Evolutionary conservation across 2,329 filamentous ascomycete species (phyloP), one percentile per base, ranked within the genome.

Genomic region (Metarhizium robertsii): DNA sequence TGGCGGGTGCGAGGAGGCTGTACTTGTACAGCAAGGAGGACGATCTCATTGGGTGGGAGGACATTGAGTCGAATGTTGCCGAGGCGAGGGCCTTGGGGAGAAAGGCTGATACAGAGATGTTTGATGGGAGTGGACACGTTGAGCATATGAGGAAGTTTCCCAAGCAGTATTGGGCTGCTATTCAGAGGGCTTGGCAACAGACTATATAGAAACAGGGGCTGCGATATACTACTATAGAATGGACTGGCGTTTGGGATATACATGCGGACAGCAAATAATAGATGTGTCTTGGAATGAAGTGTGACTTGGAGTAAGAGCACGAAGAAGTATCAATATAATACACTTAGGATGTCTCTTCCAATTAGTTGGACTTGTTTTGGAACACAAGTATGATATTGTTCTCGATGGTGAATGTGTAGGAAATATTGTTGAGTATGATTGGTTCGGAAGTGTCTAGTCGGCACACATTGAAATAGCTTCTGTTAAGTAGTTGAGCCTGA

Each of bases 1-100:
- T 68, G 4, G 62, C 62, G 42, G 58, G 55, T 4, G 71, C 78
- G 1, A 73, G 74, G 18, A 71, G 79, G 52, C 61, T 84, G 56
- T 85, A 83, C 65, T 59, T 84, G 32, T 86, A 85, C 62, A 82
- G 79, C 59, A 77, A 76, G 57, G 75, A 74, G 50, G 83, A 86
- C 59, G 70, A 77, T 47, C 73, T 86, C 57, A 82, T 86, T 11
- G 64, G 69, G 3, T 79, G 74, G 65, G 63, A 77, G 56, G 81
- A 85, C 58, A 76, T 85, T 0, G 79, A 83, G 59, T 69, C 69
- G 14, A 78, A 85, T 61, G 78, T 75, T 0, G 74, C 75, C 2
- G 66, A 74, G 40, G 76, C 80, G 2, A 70, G 64, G 57, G 61
- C 64, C 13, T 70, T 71, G 53, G 83, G 83, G 0, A 84, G 78